These are phyloP conservation scores for Lupinus albus DNA, from an alignment of 306 rosid species.

Conservation along the genomic window DNA sequence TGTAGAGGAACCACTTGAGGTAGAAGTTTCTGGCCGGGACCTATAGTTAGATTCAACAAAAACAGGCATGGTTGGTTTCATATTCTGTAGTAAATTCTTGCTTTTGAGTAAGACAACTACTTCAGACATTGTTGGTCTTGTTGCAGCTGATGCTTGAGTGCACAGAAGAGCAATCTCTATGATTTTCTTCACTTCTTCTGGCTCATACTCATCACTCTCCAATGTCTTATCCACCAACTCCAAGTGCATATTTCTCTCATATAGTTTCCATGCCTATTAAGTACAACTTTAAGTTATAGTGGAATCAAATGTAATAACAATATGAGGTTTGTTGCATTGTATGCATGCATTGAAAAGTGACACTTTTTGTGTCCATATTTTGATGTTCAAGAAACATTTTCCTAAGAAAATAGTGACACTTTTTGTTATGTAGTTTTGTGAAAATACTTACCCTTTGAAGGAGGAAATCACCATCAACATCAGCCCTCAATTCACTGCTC, in stretches of 20 bases:
- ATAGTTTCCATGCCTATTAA: too few species aligned
- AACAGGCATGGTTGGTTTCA: slow-evolving; percentile 53
- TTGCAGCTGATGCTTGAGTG: slow-evolving; percentile 59
- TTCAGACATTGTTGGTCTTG: slow-evolving; percentile 74
- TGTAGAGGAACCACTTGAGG: slow-evolving; percentile 47
- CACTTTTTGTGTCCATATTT: too few species aligned
- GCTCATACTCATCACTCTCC: slow-evolving; percentile 49
- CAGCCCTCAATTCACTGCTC: slow-evolving; percentile 47
- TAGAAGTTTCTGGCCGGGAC: slow-evolving; percentile 40
- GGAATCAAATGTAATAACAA: background rate
- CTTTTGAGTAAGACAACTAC: slow-evolving; percentile 51
- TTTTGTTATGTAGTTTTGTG: too few species aligned
- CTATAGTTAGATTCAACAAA: slow-evolving; percentile 47
- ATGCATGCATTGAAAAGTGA: too few species aligned
- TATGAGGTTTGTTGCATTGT: too few species aligned
- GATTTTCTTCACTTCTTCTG: slow-evolving; percentile 56
- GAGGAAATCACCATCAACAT: slow-evolving; percentile 46
- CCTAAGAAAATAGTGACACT: too few species aligned
- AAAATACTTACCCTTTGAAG: slow-evolving; percentile 48
- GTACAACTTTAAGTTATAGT: too few species aligned
- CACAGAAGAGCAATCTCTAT: slow-evolving; percentile 60
- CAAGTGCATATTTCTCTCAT: too few species aligned
- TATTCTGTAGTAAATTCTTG: slow-evolving; percentile 35
- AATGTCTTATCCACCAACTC: slow-evolving; percentile 6
- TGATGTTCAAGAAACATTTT: too few species aligned